These are phyloP conservation scores for Petunia secreta DNA, from an alignment of 257 asterid species.

Conservation along the genomic window DNA sequence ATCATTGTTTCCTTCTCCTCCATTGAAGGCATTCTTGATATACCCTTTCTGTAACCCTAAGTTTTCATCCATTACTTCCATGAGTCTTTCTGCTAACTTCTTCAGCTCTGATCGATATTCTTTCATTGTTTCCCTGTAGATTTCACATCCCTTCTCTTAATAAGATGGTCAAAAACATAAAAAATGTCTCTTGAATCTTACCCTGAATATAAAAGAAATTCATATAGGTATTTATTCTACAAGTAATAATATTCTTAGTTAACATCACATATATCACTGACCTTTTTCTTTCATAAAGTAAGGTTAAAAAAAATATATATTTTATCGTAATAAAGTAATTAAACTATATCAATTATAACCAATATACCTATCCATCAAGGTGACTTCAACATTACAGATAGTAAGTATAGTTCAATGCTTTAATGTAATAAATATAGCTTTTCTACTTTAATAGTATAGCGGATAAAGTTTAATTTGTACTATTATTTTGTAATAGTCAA, in stretches of 20 bases:
- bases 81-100: conserved; percentile 55
- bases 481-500: too few species aligned
- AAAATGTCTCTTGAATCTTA: background rate
- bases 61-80: conserved; percentile 79
- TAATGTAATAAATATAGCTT: background rate
- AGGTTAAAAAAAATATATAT: background rate
- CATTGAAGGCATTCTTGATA: conserved; percentile 67
- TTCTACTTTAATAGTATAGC: background rate
- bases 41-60: conserved; percentile 58
- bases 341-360: background rate
- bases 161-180: background rate
- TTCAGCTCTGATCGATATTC: conserved; percentile 64
- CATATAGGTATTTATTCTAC: background rate
- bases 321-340: background rate
- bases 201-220: background rate
- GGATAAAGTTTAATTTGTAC: background rate
- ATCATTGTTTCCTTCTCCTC: conserved; percentile 39
- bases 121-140: conserved; percentile 71
- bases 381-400: background rate
- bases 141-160: background rate
- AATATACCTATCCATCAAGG: background rate
- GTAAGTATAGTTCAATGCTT: background rate
- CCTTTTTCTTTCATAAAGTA: too few species aligned
- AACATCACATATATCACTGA: too few species aligned
- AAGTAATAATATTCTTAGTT: background rate